These are phyloP conservation scores for Penicillium sp. DNA, from an alignment of 2,329 filamentous ascomycete species.

Conservation along the genomic window DNA sequence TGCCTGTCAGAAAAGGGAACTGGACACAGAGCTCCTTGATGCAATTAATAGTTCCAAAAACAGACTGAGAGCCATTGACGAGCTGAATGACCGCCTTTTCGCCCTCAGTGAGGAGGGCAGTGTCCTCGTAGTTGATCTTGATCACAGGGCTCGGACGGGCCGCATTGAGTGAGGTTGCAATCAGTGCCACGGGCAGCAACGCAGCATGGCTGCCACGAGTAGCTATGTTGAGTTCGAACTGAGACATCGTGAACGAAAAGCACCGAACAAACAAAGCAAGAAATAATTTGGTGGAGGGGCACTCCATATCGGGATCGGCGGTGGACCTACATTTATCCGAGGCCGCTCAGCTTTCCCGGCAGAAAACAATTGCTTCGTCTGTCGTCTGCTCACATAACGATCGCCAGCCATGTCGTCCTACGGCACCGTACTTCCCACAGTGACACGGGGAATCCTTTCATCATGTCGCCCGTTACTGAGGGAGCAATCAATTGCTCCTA, in stretches of 20 bases:
- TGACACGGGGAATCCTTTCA: constrained; percentile 31
- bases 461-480: constrained; percentile 31
- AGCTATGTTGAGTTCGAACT: constrained; percentile 35
- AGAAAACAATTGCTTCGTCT: constrained; percentile 31
- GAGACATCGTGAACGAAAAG: constrained; percentile 26
- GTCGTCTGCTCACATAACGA: constrained; percentile 11
- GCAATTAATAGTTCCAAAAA: constrained; percentile 28
- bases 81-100: constrained; percentile 35
- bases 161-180: constrained; percentile 39
- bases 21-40: constrained; percentile 31
- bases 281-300: constrained; percentile 21
- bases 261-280: constrained; percentile 2
- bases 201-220: constrained; percentile 38
- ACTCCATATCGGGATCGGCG: constrained; percentile 18
- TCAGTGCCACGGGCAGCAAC: constrained; percentile 38
- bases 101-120: constrained; percentile 29
- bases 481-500: constrained; percentile 28
- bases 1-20: constrained; percentile 35
- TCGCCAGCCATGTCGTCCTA: constrained; percentile 33
- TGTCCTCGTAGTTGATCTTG: constrained; percentile 37
- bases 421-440: constrained; percentile 31
- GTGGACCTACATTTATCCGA: constrained; percentile 33
- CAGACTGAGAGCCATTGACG: constrained; percentile 24
- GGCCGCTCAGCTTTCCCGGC: constrained; percentile 24
- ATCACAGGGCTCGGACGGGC: constrained; percentile 33